Conservation (phyloP, 2,329 filamentous ascomycete genomes). For the Phyllosticta citriasiana region DNA sequence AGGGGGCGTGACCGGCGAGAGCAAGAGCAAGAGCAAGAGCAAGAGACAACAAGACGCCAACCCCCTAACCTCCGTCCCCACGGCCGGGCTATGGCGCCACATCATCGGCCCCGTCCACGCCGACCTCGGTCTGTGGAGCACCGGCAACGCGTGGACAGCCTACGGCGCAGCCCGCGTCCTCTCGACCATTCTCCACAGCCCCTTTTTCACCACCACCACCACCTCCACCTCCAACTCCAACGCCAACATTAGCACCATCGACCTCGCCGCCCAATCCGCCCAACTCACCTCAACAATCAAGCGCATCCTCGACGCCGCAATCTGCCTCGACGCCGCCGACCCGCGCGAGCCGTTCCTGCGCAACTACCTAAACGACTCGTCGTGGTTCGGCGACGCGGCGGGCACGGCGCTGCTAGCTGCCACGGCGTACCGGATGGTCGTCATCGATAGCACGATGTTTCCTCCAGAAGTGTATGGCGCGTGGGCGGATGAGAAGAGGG, state of each 20-base stretch:
- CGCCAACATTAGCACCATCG: neutral
- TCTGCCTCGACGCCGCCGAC: slow-evolving; percentile 23
- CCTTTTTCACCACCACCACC: neutral
- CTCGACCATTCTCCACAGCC: slow-evolving; percentile 31
- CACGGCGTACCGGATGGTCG: slow-evolving; percentile 37
- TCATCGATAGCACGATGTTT: slow-evolving; percentile 30
- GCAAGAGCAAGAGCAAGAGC: neutral
- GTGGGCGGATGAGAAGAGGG: slow-evolving; percentile 35
- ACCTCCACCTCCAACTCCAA: too few relatives aligned
- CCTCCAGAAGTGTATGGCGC: slow-evolving; percentile 21
- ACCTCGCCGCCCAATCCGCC: slow-evolving; percentile 13
- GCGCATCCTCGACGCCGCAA: slow-evolving; percentile 28
- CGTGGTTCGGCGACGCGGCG: slow-evolving; percentile 39
- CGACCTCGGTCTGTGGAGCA: slow-evolving; percentile 37
- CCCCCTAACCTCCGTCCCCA: slow-evolving; percentile 3
- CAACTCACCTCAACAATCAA: slow-evolving; percentile 25
- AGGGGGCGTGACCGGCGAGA: neutral
- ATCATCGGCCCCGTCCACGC: slow-evolving; percentile 29
- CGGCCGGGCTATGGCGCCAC: slow-evolving; percentile 35
- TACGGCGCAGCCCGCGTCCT: slow-evolving; percentile 39
- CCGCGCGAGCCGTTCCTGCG: slow-evolving; percentile 29
- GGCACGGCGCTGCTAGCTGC: slow-evolving; percentile 39
- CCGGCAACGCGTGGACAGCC: slow-evolving; percentile 40
- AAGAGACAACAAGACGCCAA: slow-evolving; percentile 12
- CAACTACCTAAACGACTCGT: slow-evolving; percentile 37